A percentile compares a stretch with the other conserved stretches of the same genome.
Conservation (phyloP, 169 alveolate genomes). For the Perkinsus chesapeaki region DNA sequence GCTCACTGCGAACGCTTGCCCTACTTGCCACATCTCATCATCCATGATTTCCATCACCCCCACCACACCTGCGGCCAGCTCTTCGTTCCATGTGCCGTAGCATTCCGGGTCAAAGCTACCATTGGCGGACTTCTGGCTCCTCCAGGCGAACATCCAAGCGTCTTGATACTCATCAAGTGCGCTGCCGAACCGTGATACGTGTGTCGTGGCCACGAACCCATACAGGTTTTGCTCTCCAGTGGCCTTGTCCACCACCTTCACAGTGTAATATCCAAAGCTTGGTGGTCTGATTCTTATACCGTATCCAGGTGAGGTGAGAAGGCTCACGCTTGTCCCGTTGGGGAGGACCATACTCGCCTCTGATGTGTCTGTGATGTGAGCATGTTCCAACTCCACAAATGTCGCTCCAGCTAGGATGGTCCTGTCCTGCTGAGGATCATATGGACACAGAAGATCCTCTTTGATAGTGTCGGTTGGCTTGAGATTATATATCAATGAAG, state of each 20-base stretch:
- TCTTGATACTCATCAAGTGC: neutral
- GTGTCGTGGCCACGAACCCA: neutral
- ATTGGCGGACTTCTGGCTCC: neutral
- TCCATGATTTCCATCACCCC: neutral
- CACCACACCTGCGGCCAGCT: neutral
- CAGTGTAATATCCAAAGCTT: neutral
- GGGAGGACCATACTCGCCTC: neutral
- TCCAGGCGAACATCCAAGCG: neutral
- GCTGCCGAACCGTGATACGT: neutral
- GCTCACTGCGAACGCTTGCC: neutral
- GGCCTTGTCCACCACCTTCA: neutral
- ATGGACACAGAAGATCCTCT: neutral
- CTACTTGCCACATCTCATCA: neutral
- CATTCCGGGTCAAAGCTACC: neutral
- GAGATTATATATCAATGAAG: neutral
- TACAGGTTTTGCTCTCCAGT: neutral
- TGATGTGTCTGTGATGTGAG: neutral
- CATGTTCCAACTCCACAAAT: neutral
- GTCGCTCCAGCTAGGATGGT: neutral
- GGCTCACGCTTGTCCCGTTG: neutral
- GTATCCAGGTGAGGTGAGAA: neutral
- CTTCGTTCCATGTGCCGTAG: neutral
- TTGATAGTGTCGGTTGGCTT: neutral
- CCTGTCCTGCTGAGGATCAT: neutral
- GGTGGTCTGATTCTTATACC: neutral